These are phyloP conservation scores for Penicillium italicum DNA, from an alignment of 2,329 filamentous ascomycete genomes.

Conservation along the genomic window DNA sequence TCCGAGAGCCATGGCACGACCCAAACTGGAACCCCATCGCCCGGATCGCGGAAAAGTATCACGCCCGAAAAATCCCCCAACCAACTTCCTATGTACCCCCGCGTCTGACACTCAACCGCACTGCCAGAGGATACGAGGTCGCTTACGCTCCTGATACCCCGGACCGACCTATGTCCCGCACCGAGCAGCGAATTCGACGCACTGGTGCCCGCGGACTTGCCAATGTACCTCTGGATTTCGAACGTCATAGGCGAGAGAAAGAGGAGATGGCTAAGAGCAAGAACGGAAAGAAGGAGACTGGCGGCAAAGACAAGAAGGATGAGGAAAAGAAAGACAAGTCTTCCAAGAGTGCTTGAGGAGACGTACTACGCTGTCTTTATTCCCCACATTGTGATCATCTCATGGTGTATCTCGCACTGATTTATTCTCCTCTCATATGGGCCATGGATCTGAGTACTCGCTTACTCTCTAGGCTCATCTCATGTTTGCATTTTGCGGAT, in stretches of 20 bases:
- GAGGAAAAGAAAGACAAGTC: not conserved
- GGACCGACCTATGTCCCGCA: constrained; percentile 41
- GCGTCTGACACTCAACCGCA: not conserved
- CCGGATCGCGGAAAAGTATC: constrained; percentile 3
- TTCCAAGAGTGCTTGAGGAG: not conserved
- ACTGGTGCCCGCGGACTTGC: constrained; percentile 45
- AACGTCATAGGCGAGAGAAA: constrained; percentile 16
- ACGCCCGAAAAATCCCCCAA: not conserved
- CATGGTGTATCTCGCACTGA: not conserved
- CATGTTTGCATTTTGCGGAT: not conserved
- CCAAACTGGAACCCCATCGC: not conserved
- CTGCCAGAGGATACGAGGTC: constrained; percentile 36
- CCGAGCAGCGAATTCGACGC: constrained; percentile 42
- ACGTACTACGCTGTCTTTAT: not conserved
- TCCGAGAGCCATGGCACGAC: constrained; percentile 27
- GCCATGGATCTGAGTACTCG: not conserved
- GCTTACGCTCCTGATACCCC: constrained; percentile 39
- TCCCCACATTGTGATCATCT: not conserved
- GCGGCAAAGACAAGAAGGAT: not conserved
- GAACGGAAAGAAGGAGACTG: not conserved
- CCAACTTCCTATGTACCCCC: not conserved
- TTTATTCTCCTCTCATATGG: not conserved
- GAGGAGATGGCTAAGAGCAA: not conserved
- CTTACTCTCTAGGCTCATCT: not conserved
- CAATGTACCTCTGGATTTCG: constrained; percentile 38